These are phyloP conservation scores for Wickerhamiella slavikovae DNA, from an alignment of 805 yeast genomes.

Conservation along the genomic window DNA sequence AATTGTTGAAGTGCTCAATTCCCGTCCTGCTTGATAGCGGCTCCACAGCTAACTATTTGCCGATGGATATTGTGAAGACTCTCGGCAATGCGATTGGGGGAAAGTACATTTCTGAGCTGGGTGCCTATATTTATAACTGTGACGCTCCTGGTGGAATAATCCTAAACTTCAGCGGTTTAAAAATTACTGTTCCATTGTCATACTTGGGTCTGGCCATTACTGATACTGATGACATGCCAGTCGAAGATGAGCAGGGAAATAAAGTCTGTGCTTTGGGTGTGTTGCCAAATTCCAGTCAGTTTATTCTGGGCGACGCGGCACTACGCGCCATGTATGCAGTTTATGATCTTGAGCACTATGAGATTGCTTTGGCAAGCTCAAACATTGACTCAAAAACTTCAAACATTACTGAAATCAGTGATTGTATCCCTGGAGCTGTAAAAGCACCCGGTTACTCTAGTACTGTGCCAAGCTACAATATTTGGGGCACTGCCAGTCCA, in stretches of 20 bases:
- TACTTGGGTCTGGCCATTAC: neutral
- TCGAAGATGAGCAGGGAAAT: conserved; percentile 9
- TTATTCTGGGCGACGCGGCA: conserved; percentile 41
- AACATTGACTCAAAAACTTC: neutral
- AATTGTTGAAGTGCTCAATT: neutral
- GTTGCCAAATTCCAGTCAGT: neutral
- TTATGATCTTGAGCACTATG: conserved; percentile 35
- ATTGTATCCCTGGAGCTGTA: neutral
- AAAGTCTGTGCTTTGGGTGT: neutral
- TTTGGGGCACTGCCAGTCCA: too few relatives aligned
- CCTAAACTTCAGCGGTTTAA: conserved; percentile 4
- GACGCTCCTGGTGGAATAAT: conserved; percentile 1
- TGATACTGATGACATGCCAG: neutral
- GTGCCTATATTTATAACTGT: conserved; percentile 10
- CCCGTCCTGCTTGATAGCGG: conserved; percentile 10
- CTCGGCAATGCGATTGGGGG: conserved; percentile 19
- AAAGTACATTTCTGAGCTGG: conserved; percentile 19
- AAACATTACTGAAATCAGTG: neutral
- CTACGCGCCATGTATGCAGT: conserved; percentile 44
- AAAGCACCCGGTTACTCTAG: neutral
- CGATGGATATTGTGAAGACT: conserved; percentile 5
- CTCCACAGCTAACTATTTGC: conserved; percentile 10
- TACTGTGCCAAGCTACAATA: too few relatives aligned
- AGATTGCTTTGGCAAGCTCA: conserved; percentile 30
- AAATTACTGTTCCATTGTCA: neutral